Evolutionary conservation across 257 asterid species (phyloP), one percentile per base, ranked within the genome.

Genomic region (Scutellaria minor): DNA sequence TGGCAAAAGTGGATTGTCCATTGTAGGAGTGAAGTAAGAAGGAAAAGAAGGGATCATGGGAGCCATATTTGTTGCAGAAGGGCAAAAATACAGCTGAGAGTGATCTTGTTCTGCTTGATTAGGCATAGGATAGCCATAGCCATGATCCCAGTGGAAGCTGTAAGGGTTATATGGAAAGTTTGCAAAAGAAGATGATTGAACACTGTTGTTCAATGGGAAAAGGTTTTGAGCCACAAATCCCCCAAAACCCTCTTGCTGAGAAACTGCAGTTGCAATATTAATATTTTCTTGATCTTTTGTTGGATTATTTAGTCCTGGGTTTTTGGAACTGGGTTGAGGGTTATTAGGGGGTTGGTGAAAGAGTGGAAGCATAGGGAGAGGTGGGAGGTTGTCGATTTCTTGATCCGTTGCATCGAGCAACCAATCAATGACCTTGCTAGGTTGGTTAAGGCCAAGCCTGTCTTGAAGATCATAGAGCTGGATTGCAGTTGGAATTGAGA

Each of bases 371-470:
- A 78, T 58, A 10, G 82, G 94, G 15, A 90, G 85, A 0, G 97
- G 97, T 3, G 97, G 97, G 40, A 90, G 90, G 13, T 77, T 77
- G 22, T 90, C 96, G 7, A 90, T 87, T 0, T 90, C 96, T 0
- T 75, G 5, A 55, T 84, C 87, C 1, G 96, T 82, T 12, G 80
- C 87, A 31, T 90, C 92, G 3, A 90, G 67, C 18, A 90, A 35
- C 97, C 97, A 90, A 74, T 90, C 96, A 7, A 90, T 86, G 64
- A 84, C 97, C 48, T 90, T 90, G 75, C 97, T 90, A 0, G 97
- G 97, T 58, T 90, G 97, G 83, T 71, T 82, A 5, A 90, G 80
- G 2, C 97, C 94, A 18, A 90, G 96, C 80, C 84, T 72, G 11
- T 91, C 94, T 66, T 91, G 97, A 20, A 91, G 96, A 35, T 89